These are phyloP conservation scores for Pseudogymnoascus sp. DNA, from an alignment of 2,329 filamentous ascomycete species.

Conservation along the genomic window DNA sequence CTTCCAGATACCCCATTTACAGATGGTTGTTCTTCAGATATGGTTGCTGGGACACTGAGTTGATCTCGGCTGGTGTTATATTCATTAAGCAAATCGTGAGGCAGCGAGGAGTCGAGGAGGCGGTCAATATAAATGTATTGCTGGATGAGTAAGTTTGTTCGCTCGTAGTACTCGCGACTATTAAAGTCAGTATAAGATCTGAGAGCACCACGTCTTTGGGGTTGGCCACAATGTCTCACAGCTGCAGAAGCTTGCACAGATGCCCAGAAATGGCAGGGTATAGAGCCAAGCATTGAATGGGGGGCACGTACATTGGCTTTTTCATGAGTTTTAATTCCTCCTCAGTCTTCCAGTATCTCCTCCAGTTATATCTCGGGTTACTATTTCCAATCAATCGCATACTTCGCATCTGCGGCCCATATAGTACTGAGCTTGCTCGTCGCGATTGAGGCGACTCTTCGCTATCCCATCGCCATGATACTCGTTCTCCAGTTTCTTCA, in stretches of 20 bases:
- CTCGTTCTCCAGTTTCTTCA: not conserved
- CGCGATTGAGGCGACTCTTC: conserved; percentile 41
- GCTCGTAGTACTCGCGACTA: conserved; percentile 77
- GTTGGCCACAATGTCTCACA: not conserved
- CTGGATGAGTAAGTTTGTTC: conserved; percentile 80
- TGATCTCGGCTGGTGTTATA: conserved; percentile 51
- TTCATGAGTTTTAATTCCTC: conserved; percentile 65
- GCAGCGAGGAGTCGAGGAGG: conserved; percentile 83
- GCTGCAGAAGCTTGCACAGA: not conserved
- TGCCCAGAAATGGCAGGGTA: not conserved
- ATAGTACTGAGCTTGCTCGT: conserved; percentile 51
- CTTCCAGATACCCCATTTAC: conserved; percentile 20
- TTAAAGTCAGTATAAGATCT: not conserved
- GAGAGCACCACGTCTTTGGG: not conserved
- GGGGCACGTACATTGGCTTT: conserved; percentile 54
- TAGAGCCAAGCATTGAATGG: not conserved
- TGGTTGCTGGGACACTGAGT: conserved; percentile 63
- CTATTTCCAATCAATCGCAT: conserved; percentile 83
- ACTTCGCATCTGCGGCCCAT: conserved; percentile 67
- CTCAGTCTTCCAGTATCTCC: conserved; percentile 76
- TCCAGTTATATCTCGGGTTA: conserved; percentile 80
- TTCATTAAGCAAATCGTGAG: conserved; percentile 84
- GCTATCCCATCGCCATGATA: conserved; percentile 15
- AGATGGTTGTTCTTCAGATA: conserved; percentile 55
- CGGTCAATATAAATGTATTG: conserved; percentile 92